Base-by-base conservation (phyloP, 192 early-diverging fungal species). In the Dimargaris xerosporica region DNA sequence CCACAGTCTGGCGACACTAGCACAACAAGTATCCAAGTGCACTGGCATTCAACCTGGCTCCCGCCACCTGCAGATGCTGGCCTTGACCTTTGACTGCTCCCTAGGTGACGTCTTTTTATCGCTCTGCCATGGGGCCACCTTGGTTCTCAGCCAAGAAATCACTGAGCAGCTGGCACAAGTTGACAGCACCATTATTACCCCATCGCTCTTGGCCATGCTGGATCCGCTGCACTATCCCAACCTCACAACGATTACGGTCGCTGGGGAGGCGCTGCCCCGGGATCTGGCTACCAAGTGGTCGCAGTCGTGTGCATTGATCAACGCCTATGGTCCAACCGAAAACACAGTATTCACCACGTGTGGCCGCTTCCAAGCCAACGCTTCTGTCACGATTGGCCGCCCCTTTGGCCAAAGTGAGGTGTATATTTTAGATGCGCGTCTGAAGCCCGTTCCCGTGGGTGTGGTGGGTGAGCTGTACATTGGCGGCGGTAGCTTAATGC, bases 391-490 rank as follows among this genome's bases (percentile, higher is more conserved):
- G 2, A 44, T 53, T 43, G 63, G 50, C 15, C 52, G 30, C 3
- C 16, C 29, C 10, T 19, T 44, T 16, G 52, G 48, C 51, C 54
- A 63, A 29, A 39, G 25, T 23, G 43, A 64, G 47, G 16, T 9
- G 15, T 64, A 64, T 29, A 50, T 67, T 73, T 16, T 60, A 17
- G 58, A 60, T n/a, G 41, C 34, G 34, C 19, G 10, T 11, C n/a
- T 60, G 58, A 17, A 48, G 15, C 72, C 60, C 10, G 63, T 62
- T 21, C 69, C 69, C 0, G 25, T 74, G 9, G 73, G 73, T 23
- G 71, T 60, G 5, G 31, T 53, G 10, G 73, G 73, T 0, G 73
- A 76, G 46, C 44, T 76, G 11, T 66, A 65, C 41, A 69, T 72
- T 44, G 70, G 66, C 30, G 43, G 58, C 11, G 26, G 34, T n/a